phyloP scores from a whole-genome alignment of 139 green algal genomes.

The Closterium sp. region DNA sequence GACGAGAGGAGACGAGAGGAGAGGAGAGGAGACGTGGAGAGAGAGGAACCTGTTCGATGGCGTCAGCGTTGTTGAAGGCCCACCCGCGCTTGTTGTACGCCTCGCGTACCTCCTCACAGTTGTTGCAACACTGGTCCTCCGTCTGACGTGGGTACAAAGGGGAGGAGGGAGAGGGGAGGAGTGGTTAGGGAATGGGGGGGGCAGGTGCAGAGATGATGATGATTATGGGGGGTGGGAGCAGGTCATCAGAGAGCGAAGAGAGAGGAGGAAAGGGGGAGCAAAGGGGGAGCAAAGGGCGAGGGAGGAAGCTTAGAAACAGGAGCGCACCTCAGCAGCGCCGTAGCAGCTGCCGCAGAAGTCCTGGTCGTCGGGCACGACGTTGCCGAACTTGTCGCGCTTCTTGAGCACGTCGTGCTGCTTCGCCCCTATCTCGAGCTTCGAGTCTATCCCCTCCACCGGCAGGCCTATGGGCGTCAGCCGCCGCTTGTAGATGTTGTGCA shows the following conservation, averaged over 20 bases:
- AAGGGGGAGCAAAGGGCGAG: background rate
- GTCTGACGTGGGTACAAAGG: background rate
- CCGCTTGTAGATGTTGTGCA: slow-evolving; percentile 61
- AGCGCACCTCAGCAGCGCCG: slow-evolving; percentile 75
- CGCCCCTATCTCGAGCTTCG: slow-evolving; percentile 34
- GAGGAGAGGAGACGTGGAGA: no score
- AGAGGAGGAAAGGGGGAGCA: background rate
- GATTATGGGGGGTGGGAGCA: background rate
- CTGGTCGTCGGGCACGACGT: background rate
- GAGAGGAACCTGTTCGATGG: slow-evolving; percentile 41
- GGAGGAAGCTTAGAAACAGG: background rate
- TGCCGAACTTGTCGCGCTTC: slow-evolving; percentile 9
- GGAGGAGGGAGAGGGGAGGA: background rate
- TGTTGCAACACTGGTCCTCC: slow-evolving; percentile 85
- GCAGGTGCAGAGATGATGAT: no score
- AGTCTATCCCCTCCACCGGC: slow-evolving; percentile 16
- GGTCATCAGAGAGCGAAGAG: background rate
- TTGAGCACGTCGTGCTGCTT: background rate
- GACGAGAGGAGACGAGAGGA: no score
- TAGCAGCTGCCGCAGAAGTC: slow-evolving; percentile 87
- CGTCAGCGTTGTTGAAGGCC: slow-evolving; percentile 39
- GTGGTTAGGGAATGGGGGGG: background rate
- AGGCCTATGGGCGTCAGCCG: slow-evolving; percentile 53
- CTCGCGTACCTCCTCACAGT: slow-evolving; percentile 81
- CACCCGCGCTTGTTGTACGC: slow-evolving; percentile 54